Base-by-base conservation (phyloP, 2,329 filamentous ascomycete species). In the Fusarium sp. region DNA sequence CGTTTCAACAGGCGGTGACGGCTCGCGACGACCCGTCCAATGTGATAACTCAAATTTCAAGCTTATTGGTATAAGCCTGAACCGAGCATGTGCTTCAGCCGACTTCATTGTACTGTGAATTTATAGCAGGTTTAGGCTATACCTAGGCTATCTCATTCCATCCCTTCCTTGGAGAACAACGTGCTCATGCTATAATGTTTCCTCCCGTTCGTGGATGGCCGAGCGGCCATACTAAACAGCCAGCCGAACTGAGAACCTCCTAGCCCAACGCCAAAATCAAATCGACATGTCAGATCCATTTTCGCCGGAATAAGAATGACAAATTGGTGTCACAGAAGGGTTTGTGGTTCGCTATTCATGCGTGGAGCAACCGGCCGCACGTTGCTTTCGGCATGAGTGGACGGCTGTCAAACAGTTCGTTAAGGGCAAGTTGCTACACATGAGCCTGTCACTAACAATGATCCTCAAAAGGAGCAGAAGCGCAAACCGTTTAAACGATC, bases 321-420 rank as follows among this genome's bases (percentile, higher is more conserved):
- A 60, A 47, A 53, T 62, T 56, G 71, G 71, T 74, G 30, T 19
- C 46, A 73, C 71, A 60, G 67, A 64, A 23, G 59, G 59, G 67
- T 42, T 69, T 72, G 71, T 73, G 71, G 16, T 54, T 40, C 63
- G 58, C 58, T 59, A 57, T 56, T 68, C 71, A 74, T 46, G 59
- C 64, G 58, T 52, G 59, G 71, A 74, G 67, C 42, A 54, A 73
- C 71, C 43, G 58, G 15, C 30, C 54, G 60, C 71, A 73, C 67
- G 71, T 74, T 73, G 71, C 71, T 60, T 53, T 74, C 71, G 71
- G 71, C 67, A 68, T 64, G 57, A 73, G 67, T 72, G 35, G 52
- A 60, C 71, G 71, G 71, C 56, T 73, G 71, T 69, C 71, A 73
- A 65, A 73, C 63, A 60, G 47, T 50, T 56, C 60, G 63, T 53